Evolutionary conservation across 179 eudicot genomes (phyloP).

Genomic region (Gypsophila paniculata): DNA sequence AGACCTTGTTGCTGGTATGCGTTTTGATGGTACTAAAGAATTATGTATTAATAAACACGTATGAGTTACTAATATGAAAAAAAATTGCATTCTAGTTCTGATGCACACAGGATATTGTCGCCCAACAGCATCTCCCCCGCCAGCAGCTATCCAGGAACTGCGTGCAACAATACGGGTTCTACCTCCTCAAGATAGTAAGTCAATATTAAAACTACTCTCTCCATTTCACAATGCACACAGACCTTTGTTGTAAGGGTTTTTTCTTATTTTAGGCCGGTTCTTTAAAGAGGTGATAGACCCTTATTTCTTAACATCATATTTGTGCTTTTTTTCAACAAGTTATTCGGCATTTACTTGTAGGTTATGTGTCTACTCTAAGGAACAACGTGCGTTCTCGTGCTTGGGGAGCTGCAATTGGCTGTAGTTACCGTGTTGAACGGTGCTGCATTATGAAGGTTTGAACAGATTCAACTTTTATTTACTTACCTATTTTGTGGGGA

Average conservation of each 20-base stretch:
- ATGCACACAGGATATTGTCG: slow-evolving; percentile 98
- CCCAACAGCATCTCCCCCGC: slow-evolving; percentile 87
- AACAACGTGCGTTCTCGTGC: slow-evolving; percentile 99
- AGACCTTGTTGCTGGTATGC: slow-evolving; percentile 95
- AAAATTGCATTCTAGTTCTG: slow-evolving; percentile 52
- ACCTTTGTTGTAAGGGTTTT: background rate
- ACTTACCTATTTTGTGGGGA: background rate
- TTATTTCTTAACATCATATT: background rate
- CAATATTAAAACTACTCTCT: slow-evolving; percentile 11
- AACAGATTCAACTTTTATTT: slow-evolving; percentile 7
- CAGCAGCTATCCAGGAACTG: slow-evolving; percentile 77
- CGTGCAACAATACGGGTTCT: slow-evolving; percentile 81
- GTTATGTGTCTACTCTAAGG: slow-evolving; percentile 80
- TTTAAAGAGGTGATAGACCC: background rate
- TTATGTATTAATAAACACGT: background rate
- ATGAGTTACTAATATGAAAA: slow-evolving; percentile 9
- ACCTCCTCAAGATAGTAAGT: slow-evolving; percentile 92
- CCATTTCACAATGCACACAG: too few species aligned
- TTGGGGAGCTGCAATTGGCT: slow-evolving; percentile 98
- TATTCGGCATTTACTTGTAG: slow-evolving; percentile 36
- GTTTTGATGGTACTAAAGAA: slow-evolving; percentile 1
- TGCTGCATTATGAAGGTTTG: slow-evolving; percentile 90
- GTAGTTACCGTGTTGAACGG: slow-evolving; percentile 87
- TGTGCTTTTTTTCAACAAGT: background rate
- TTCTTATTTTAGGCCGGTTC: background rate